Percentiles rank a stretch among this genome's conserved stretches.
Conservation (phyloP, 495 filamentous ascomycete genomes). For the Extremus antarcticus region DNA sequence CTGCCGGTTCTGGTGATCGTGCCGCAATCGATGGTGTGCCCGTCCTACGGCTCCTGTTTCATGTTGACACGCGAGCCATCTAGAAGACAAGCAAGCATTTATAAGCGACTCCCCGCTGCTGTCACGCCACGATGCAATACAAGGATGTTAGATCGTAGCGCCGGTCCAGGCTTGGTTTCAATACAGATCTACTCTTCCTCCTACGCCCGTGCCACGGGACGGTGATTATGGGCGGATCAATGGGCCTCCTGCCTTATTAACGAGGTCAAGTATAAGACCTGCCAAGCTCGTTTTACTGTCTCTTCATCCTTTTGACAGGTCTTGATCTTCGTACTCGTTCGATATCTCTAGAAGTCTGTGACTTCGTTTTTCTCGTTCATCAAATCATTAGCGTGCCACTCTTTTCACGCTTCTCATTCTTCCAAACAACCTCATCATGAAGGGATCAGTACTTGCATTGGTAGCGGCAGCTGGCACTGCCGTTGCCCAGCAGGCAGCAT, state of each 20-base stretch:
- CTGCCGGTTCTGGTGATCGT: too few species aligned
- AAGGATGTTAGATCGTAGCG: neutral
- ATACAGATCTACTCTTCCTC: neutral
- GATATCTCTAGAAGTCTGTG: neutral
- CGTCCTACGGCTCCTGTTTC: neutral
- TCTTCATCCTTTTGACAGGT: neutral
- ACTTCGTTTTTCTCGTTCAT: neutral
- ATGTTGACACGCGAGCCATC: neutral
- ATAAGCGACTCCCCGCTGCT: neutral
- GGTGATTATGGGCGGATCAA: neutral
- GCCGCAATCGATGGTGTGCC: too few species aligned
- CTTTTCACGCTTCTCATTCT: constrained; percentile 5
- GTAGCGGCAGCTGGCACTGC: constrained; percentile 13
- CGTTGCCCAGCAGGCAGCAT: constrained; percentile 12
- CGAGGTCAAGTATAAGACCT: neutral
- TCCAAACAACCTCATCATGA: constrained; percentile 11
- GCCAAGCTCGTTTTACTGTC: neutral
- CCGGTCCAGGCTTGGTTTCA: neutral
- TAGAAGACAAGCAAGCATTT: neutral
- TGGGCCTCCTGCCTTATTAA: neutral
- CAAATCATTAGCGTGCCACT: neutral
- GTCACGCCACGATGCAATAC: neutral
- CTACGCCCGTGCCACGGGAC: neutral
- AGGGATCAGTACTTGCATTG: constrained; percentile 7
- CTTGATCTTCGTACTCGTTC: neutral